These are phyloP conservation scores for Vitellaria paradoxa DNA, from an alignment of 179 eudicot species.

Conservation along the genomic window DNA sequence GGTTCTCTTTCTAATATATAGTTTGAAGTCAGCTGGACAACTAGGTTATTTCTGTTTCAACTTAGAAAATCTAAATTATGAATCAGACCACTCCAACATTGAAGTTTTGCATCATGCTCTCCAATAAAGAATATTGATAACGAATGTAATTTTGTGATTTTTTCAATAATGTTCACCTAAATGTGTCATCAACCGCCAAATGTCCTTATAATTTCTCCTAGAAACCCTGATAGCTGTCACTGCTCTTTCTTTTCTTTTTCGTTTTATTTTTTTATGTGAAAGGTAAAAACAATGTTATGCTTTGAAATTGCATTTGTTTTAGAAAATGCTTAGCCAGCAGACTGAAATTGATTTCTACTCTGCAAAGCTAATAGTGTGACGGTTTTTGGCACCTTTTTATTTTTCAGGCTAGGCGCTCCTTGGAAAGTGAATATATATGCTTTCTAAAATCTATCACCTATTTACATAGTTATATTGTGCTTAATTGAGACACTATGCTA, in stretches of 20 bases:
- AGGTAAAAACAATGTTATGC: not conserved
- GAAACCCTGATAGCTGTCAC: no score
- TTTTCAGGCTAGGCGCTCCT: constrained; percentile 1
- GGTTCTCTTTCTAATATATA: not conserved
- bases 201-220: not conserved
- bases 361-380: not conserved
- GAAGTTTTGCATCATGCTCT: not conserved
- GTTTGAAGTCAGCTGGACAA: not conserved
- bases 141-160: not conserved
- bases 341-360: not conserved
- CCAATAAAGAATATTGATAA: not conserved
- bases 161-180: not conserved
- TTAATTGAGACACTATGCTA: not conserved
- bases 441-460: not conserved
- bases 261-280: no score
- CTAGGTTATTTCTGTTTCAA: not conserved
- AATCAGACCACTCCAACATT: not conserved
- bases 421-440: not conserved
- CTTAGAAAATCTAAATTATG: not conserved
- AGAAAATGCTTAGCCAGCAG: not conserved
- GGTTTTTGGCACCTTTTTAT: not conserved
- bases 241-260: no score
- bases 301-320: not conserved
- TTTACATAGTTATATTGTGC: not conserved
- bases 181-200: not conserved